phyloP scores from a whole-genome alignment of 2,329 filamentous ascomycete genomes.

The Scorias spongiosa region DNA sequence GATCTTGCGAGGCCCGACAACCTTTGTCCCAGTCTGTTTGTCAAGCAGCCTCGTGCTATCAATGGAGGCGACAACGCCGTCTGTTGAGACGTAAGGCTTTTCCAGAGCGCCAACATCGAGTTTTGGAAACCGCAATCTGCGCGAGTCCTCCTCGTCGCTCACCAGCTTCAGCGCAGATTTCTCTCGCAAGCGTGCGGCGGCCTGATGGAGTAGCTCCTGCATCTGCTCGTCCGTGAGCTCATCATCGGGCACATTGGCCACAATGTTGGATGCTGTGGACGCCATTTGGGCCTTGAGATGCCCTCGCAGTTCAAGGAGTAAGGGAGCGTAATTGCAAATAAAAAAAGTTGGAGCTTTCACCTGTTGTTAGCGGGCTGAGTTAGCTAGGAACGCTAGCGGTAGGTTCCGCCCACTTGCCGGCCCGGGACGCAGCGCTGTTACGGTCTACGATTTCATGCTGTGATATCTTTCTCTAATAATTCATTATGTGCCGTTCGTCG shows the following conservation, averaged over 20 bases:
- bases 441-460: no score
- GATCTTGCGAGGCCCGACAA: conserved; percentile 36
- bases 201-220: conserved; percentile 46
- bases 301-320: background rate
- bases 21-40: conserved; percentile 26
- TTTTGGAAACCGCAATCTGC: conserved; percentile 33
- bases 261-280: background rate
- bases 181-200: conserved; percentile 41
- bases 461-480: no score
- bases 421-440: no score
- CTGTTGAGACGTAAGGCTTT: conserved; percentile 39
- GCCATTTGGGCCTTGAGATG: background rate
- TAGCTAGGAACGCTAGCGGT: no score
- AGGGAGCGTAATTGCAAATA: background rate
- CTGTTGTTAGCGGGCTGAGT: background rate
- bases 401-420: no score
- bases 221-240: conserved; percentile 49
- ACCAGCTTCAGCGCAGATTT: conserved; percentile 16
- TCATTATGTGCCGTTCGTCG: no score
- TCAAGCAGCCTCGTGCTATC: conserved; percentile 37
- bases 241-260: conserved; percentile 10
- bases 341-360: background rate
- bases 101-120: conserved; percentile 32
- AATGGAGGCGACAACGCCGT: conserved; percentile 37
- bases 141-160: conserved; percentile 2